phyloP scores from a whole-genome alignment of 345 rosid species.

The Eucalyptus tenuipes region DNA sequence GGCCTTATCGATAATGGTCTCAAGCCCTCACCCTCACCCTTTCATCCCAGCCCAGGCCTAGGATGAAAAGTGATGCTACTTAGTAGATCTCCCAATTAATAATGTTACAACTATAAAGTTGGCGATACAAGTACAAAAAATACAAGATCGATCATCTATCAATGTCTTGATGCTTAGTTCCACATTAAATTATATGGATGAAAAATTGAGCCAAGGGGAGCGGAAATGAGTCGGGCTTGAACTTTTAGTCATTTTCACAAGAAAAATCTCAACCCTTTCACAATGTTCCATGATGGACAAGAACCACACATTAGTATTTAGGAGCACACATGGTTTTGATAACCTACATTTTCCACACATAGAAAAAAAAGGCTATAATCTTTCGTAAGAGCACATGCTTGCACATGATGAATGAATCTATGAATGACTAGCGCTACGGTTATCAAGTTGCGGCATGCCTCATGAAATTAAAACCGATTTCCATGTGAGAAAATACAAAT shows the following conservation, averaged over 20 bases:
- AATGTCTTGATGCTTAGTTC: not conserved
- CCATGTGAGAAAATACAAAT: not conserved
- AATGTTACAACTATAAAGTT: not conserved
- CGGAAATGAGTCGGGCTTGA: not conserved
- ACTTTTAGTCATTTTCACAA: not conserved
- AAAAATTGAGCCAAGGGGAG: not conserved
- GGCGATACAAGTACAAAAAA: not conserved
- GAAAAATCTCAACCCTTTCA: not conserved
- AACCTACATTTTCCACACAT: not conserved
- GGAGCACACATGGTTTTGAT: not conserved
- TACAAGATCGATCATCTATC: not conserved
- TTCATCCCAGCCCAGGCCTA: too few species aligned
- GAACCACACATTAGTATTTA: not conserved
- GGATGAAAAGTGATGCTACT: not conserved
- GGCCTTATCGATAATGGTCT: accelerated
- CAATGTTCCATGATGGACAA: not conserved
- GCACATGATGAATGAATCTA: not conserved
- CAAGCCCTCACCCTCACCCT: too few species aligned
- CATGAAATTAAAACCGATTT: not conserved
- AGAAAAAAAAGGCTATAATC: not conserved
- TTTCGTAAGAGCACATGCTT: not conserved
- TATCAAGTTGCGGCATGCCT: not conserved
- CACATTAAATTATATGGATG: not conserved
- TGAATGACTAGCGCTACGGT: not conserved
- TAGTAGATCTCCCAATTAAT: not conserved